Evolutionary conservation across 257 asterid species (phyloP), one percentile per base, ranked within the genome.

Genomic region (Parsonsia alboflavescens): DNA sequence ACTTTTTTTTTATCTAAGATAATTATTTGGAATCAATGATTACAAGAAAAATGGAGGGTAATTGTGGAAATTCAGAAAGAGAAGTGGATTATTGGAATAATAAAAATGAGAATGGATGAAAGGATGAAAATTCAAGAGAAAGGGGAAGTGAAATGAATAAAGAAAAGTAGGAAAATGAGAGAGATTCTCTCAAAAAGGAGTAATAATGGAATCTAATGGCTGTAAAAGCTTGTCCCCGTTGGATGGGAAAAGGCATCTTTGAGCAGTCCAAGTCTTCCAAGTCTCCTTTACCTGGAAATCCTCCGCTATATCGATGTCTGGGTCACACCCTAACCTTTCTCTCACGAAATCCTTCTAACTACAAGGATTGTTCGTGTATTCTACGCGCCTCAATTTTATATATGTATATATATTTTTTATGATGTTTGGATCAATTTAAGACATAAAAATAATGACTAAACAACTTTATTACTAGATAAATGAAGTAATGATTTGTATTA

Each of bases 151-250:
- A 21, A 8, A 62, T 11, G 13, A 64, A 64, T 33, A 42, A 1
- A 10, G 4, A 30, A 53, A 44, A 39, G 26, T 17, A 22, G 44
- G 3, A 19, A 19, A 17, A 53, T 62, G 13, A 42, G 56, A 39
- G 49, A 73, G 73, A 73, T 80, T 82, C 84, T 42, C 76, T 44
- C 41, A 13, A 62, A n/a, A 45, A 62, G 61, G 9, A 54, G 61
- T 1, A 21, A 70, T 2, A 54, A 26, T 42, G 77, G 85, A 81
- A 83, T 85, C 89, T 74, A 73, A 71, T 50, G 80, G 78, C 52
- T 72, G 82, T 73, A 68, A 79, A 75, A 28, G 44, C 24, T 73
- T 64, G 78, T n/a, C 61, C 52, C 50, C 36, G 68, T 76, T 50
- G 16, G n/a, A 5, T 11, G 8, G 44, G 15, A 66, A 56, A 76